These are phyloP conservation scores for Boletus subcaerulescens DNA, from an alignment of 768 basidiomycete species.

Conservation along the genomic window DNA sequence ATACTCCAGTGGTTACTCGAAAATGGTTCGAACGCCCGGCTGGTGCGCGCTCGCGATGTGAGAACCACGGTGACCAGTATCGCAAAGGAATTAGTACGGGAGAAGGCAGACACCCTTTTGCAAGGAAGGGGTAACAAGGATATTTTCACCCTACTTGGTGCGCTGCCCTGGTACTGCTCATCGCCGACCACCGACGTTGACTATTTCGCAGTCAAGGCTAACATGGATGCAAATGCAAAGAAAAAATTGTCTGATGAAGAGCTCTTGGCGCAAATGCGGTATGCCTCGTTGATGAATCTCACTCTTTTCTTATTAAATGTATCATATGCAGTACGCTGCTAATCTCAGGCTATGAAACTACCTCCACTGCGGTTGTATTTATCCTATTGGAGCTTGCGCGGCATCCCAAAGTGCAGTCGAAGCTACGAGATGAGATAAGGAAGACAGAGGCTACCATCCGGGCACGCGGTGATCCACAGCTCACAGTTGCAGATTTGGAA, in stretches of 20 bases:
- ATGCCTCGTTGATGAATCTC: neutral
- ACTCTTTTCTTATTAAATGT: neutral
- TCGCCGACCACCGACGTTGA: neutral
- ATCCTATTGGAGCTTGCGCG: conserved; percentile 57
- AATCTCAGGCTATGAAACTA: conserved; percentile 57
- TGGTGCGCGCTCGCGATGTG: neutral
- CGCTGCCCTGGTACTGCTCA: neutral
- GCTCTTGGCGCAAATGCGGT: conserved; percentile 17
- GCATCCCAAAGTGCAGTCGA: conserved; percentile 52
- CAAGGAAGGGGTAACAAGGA: conserved; percentile 10
- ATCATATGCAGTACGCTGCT: conserved; percentile 36
- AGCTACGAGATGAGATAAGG: conserved; percentile 43
- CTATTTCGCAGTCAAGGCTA: conserved; percentile 16
- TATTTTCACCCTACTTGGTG: conserved; percentile 37
- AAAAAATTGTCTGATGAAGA: conserved; percentile 14
- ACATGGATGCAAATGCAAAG: conserved; percentile 21
- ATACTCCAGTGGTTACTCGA: conserved; percentile 1
- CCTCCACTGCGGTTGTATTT: conserved; percentile 53
- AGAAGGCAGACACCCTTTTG: conserved; percentile 8
- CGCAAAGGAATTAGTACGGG: neutral
- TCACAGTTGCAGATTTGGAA: conserved; percentile 41
- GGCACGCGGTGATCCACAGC: neutral
- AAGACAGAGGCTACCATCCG: neutral
- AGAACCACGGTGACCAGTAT: neutral
- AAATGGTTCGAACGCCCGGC: neutral